Evolutionary conservation across 495 filamentous ascomycete genomes (phyloP), one percentile per base, ranked within the genome.

Genomic region (Collariella sp.): DNA sequence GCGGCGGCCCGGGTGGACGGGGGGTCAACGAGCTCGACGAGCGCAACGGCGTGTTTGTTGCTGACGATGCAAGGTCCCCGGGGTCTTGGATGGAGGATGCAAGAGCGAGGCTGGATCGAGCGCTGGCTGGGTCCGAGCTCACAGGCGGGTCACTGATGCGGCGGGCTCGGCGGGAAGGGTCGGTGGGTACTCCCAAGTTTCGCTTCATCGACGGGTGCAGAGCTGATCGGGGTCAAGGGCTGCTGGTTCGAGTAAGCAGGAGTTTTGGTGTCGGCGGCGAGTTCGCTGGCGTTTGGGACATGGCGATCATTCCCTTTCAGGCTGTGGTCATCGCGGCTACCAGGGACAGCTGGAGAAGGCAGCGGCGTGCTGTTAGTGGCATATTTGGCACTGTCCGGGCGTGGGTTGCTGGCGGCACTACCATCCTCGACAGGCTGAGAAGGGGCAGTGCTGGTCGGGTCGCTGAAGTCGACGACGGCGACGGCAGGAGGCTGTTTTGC

Each of bases 1-100:
- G 58, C 31, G 60, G 64, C 20, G 63, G 62, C n/a, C 34, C 62
- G 18, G 53, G 15, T 15, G 68, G 64, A 19, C 67, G 64, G 41
- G 56, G 41, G 15, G 26, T 31, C 26, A 54, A 20, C 16, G 66
- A 57, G 16, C 55, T 57, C 10, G 62, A 55, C 36, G 64, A 56
- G 52, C 43, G 58, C 47, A 45, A 40, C 42, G 40, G 55, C 12
- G 40, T n/a, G 49, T 46, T 54, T 36, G 43, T 35, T 39, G 55
- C 12, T 41, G 52, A 46, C 31, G 54, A 42, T 42, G 38, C 19
- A 44, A 55, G 5, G 50, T 60, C n/a, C n/a, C n/a, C 43, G 44
- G 7, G 16, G 26, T 43, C 33, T n/a, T n/a, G n/a, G 38, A n/a
- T 22, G 52, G 54, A 40, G 39, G 36, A 45, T 7, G 53, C 43